Evolutionary conservation across 345 rosid species (phyloP).

Genomic region (Gossypium stocksii): DNA sequence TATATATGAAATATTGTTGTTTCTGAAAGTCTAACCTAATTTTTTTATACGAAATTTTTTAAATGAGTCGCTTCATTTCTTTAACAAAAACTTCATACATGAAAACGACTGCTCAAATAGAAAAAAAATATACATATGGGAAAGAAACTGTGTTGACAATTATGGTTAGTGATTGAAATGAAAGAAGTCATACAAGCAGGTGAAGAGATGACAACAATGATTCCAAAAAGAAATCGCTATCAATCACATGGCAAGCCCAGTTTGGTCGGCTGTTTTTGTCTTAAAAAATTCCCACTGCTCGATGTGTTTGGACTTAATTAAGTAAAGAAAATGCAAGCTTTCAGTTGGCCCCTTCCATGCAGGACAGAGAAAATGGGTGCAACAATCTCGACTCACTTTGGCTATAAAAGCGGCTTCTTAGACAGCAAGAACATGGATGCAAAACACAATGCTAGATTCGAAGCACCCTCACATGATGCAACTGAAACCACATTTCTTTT

Average conservation of each 20-base stretch:
- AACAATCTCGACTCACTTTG: constrained; percentile 36
- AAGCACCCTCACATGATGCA: constrained; percentile 45
- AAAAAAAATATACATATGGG: not conserved
- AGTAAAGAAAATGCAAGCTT: constrained; percentile 22
- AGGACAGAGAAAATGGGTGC: constrained; percentile 24
- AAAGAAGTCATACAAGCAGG: constrained; percentile 14
- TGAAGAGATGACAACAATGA: constrained; percentile 32
- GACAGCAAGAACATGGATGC: constrained; percentile 36
- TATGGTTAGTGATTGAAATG: not conserved
- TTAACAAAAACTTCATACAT: no score
- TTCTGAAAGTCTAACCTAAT: no score
- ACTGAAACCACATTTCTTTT: constrained; percentile 4
- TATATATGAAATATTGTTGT: no score
- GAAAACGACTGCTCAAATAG: no score
- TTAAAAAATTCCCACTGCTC: constrained; percentile 33
- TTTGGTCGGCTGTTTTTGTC: constrained; percentile 47
- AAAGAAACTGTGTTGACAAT: not conserved
- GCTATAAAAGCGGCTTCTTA: constrained; percentile 27
- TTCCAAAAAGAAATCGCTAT: constrained; percentile 39
- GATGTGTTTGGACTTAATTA: constrained; percentile 30
- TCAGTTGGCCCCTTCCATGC: constrained; percentile 24
- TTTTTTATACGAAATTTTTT: no score
- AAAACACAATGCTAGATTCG: constrained; percentile 38
- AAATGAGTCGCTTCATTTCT: no score
- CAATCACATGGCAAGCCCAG: constrained; percentile 50